Evolutionary conservation across 2,329 filamentous ascomycete genomes (phyloP).

Genomic region (Apiospora kogelbergensis): DNA sequence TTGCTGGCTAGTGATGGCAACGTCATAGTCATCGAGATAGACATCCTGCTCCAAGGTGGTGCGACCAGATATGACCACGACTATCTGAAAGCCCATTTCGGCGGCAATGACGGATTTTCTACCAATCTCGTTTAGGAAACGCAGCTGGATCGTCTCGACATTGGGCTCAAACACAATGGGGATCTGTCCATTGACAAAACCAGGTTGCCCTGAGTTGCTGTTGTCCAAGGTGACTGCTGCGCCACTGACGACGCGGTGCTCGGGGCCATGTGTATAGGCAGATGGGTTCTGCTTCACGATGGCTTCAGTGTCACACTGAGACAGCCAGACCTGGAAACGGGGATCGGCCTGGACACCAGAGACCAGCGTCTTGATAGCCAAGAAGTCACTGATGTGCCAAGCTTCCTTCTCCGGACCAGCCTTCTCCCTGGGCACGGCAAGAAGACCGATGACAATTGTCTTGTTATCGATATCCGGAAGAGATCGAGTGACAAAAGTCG

Average conservation of each 20-base stretch:
- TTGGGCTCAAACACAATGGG: constrained; percentile 19
- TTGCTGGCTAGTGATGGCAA: constrained; percentile 17
- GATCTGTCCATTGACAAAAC: background rate
- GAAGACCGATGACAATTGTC: constrained; percentile 25
- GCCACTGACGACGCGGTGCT: constrained; percentile 20
- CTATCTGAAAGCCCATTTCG: constrained; percentile 16
- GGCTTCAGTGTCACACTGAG: constrained; percentile 22
- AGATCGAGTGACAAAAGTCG: constrained; percentile 22
- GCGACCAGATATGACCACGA: constrained; percentile 29
- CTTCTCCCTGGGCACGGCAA: constrained; percentile 24
- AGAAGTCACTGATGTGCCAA: constrained; percentile 29
- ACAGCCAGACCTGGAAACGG: constrained; percentile 26
- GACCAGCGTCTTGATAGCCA: constrained; percentile 30
- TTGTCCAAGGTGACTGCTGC: constrained; percentile 8
- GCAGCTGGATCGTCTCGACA: constrained; percentile 16
- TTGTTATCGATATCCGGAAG: constrained; percentile 10
- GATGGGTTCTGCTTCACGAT: constrained; percentile 20
- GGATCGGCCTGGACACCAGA: constrained; percentile 15
- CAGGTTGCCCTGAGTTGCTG: background rate
- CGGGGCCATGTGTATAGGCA: constrained; percentile 23
- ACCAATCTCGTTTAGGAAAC: constrained; percentile 20
- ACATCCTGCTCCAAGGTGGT: constrained; percentile 30
- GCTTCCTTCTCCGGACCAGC: constrained; percentile 26
- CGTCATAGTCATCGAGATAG: constrained; percentile 19
- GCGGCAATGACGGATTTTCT: constrained; percentile 18